Evolutionary conservation across 2,329 filamentous ascomycete species (phyloP), one percentile per base, ranked within the genome.

Genomic region (Nothopassalora personata): DNA sequence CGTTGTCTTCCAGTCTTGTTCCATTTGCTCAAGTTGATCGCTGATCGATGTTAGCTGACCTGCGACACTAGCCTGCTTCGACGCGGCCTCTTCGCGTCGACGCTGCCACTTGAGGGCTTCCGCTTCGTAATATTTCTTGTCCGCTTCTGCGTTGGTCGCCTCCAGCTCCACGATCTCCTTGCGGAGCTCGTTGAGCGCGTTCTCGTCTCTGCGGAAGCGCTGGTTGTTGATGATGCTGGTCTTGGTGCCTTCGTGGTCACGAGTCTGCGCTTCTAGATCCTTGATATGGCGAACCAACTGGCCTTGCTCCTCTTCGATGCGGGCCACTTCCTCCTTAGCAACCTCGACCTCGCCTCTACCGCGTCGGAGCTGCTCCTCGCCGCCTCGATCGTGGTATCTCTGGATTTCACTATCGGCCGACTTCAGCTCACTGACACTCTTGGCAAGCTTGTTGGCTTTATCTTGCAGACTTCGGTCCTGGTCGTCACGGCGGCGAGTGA

Each of bases 191-290:
- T 89, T 81, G 1, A 97, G 80, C 39, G 86, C 81, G 56, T 85
- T 83, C 57, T 85, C 80, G 61, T 89, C 87, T 70, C 88, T 87
- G 59, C 94, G 89, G 72, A 91, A 96, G 62, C 86, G 86, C 54
- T 97, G 78, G 68, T 99, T 99, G 72, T 97, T 91, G 23, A 81
- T 81, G 66, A 99, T 96, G 64, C 90, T 91, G 67, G 90, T 88
- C 76, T 91, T 93, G 57, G 87, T 92, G 59, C 87, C 85, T 64
- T 92, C 89, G 58, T 90, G 89, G 68, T 91, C 90, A 67, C 86
- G 85, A 54, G 92, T 82, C 54, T 91, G 87, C 52, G 89, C 83
- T 64, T 88, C 88, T 53, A 96, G 81, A 66, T 86, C 86, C 74
- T 95, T 94, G 61, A 90, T 85, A 57, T 88, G 83, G 27, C 82